Conservation (phyloP, 805 yeast genomes). For the Pichia manshurica region DNA sequence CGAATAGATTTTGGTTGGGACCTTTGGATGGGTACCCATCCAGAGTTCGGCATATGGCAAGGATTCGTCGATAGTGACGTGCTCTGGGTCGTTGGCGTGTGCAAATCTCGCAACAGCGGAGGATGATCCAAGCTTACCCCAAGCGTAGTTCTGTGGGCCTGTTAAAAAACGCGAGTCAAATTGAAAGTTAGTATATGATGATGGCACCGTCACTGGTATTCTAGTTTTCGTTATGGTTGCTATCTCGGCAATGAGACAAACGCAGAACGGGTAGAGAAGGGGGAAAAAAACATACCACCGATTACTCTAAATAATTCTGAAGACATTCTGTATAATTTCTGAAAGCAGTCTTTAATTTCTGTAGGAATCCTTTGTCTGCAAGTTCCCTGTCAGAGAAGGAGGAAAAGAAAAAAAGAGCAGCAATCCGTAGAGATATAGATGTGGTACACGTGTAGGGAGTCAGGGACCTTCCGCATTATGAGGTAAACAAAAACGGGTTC, state of each 20-base stretch:
- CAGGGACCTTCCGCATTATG: no score
- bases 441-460: no score
- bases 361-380: neutral
- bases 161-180: neutral
- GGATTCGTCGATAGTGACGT: constrained; percentile 53
- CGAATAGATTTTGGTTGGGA: constrained; percentile 62
- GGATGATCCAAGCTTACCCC: constrained; percentile 67
- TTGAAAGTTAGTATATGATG: neutral
- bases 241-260: no score
- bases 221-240: no score
- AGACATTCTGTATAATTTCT: constrained; percentile 17
- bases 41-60: constrained; percentile 96
- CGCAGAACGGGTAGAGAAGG: no score
- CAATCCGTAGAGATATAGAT: neutral
- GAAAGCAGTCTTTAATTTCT: neutral
- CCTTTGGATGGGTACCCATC: constrained; percentile 98
- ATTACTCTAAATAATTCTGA: constrained; percentile 28
- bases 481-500: no score
- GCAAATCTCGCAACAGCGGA: constrained; percentile 92
- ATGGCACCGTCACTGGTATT: neutral
- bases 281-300: constrained; percentile 31
- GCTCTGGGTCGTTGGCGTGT: constrained; percentile 54
- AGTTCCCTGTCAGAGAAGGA: neutral
- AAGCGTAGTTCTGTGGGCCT: constrained; percentile 36
- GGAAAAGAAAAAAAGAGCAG: neutral